These are phyloP conservation scores for Tephrocybe rancida DNA, from an alignment of 768 basidiomycete genomes.

Conservation along the genomic window DNA sequence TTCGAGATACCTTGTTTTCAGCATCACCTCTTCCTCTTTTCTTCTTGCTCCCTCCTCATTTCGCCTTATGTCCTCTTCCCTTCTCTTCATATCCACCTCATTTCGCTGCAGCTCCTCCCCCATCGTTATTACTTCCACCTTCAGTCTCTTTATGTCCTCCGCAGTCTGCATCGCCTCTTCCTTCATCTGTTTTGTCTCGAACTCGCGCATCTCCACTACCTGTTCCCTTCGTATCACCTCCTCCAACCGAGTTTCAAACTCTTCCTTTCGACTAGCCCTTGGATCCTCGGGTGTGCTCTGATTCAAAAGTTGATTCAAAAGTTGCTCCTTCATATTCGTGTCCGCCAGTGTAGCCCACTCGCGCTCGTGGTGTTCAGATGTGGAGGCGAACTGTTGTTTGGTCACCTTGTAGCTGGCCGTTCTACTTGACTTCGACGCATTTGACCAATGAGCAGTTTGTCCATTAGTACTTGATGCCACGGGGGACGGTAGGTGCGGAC, in stretches of 20 bases:
- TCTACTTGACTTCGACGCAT: constrained; percentile 27
- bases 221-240: not conserved
- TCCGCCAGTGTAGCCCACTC: constrained; percentile 64
- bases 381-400: constrained; percentile 55
- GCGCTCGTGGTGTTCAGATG: constrained; percentile 63
- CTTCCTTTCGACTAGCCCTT: too few species aligned
- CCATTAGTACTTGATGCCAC: constrained; percentile 28
- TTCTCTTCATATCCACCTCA: not conserved
- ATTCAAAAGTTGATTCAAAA: too few species aligned
- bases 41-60: not conserved
- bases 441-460: constrained; percentile 25
- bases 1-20: not conserved
- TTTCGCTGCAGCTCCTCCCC: not conserved
- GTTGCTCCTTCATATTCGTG: too few species aligned
- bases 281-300: too few species aligned
- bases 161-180: too few species aligned
- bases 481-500: constrained; percentile 9
- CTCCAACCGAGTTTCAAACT: too few species aligned
- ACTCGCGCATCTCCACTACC: not conserved
- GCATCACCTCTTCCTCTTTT: not conserved
- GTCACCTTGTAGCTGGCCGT: constrained; percentile 61
- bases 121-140: too few species aligned
- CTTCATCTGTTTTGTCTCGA: not conserved
- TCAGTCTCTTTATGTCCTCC: not conserved
- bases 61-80: not conserved